Conservation (phyloP, 441 rosid species). For the Flueggea neowawraea region DNA sequence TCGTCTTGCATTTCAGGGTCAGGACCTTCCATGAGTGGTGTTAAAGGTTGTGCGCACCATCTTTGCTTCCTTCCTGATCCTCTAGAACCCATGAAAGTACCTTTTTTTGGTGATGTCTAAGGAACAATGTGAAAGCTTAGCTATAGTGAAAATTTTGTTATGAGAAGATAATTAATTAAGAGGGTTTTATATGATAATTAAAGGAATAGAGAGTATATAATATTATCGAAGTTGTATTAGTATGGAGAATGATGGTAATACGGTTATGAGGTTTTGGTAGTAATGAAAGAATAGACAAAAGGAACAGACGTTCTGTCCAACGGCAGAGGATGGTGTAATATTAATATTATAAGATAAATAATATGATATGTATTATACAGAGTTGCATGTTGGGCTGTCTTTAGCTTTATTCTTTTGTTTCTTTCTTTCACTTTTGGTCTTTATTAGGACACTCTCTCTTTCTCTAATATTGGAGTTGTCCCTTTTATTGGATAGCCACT, state of each 20-base stretch:
- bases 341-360: neutral
- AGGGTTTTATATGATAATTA: too few relatives aligned
- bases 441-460: neutral
- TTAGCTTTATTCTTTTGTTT: constrained; percentile 31
- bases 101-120: too few relatives aligned
- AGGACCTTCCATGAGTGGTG: constrained; percentile 93
- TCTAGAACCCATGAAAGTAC: constrained; percentile 29
- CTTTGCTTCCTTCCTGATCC: constrained; percentile 50
- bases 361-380: constrained; percentile 11
- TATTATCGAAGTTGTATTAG: too few relatives aligned
- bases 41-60: constrained; percentile 72
- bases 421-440: constrained; percentile 25
- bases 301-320: constrained; percentile 64
- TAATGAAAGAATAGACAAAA: constrained; percentile 29
- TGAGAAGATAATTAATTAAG: neutral
- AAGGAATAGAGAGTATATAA: too few relatives aligned
- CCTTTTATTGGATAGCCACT: too few relatives aligned
- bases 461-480: too few relatives aligned
- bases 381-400: constrained; percentile 35
- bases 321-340: constrained; percentile 27
- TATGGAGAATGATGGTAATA: too few relatives aligned
- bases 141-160: too few relatives aligned
- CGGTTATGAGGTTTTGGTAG: too few relatives aligned
- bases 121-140: too few relatives aligned
- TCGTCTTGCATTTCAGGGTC: constrained; percentile 85